Conservation (phyloP, 768 basidiomycete species). For the Mycena chlorophos region DNA sequence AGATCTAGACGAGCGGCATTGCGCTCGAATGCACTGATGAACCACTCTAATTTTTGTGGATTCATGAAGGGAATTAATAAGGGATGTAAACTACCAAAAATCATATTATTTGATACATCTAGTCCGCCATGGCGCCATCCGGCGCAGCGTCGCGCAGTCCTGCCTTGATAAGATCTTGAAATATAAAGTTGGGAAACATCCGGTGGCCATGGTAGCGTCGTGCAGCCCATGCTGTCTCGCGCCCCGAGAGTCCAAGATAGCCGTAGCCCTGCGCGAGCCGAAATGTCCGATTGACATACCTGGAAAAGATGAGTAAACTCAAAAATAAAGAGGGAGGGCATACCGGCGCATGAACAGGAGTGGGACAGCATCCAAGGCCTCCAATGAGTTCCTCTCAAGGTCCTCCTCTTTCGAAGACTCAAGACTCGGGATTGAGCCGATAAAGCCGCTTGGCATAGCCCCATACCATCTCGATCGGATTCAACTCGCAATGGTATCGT, state of each 20-base stretch:
- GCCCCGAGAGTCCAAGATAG: not conserved
- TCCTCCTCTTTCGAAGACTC: constrained; percentile 19
- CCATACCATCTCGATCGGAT: constrained; percentile 31
- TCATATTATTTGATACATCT: too few species aligned
- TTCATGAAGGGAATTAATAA: too few species aligned
- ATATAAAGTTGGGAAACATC: not conserved
- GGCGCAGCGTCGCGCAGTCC: too few species aligned
- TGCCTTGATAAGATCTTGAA: too few species aligned
- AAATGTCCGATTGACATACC: not conserved
- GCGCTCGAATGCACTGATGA: too few species aligned
- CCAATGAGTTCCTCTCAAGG: constrained; percentile 21
- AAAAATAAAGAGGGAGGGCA: not conserved
- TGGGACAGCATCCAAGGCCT: constrained; percentile 20
- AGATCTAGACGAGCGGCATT: too few species aligned
- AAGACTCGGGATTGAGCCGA: constrained; percentile 15
- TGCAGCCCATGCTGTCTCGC: not conserved
- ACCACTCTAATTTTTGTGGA: too few species aligned
- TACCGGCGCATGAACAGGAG: constrained; percentile 17
- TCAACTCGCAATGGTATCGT: constrained; percentile 14
- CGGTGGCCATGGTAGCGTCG: not conserved
- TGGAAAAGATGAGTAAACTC: not conserved
- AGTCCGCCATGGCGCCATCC: too few species aligned
- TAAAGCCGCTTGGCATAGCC: constrained; percentile 27
- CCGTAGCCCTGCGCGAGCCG: not conserved
- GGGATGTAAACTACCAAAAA: too few species aligned